Percentiles rank a stretch among this genome's conserved stretches.
Conservation (phyloP, 495 filamentous ascomycete species). For the Lasiosphaeria ovina region DNA sequence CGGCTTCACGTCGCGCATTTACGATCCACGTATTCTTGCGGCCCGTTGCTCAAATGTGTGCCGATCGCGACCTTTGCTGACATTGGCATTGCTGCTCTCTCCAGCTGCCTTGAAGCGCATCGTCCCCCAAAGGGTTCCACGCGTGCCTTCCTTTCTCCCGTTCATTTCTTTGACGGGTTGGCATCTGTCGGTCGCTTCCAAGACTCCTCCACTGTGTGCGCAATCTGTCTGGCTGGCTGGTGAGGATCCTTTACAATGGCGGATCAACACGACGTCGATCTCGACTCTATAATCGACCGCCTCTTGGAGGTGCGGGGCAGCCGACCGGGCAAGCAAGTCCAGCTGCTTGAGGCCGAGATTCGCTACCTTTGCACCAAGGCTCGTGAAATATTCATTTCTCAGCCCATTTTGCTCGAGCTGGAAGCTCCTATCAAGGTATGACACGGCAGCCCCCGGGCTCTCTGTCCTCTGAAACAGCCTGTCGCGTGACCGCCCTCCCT, state of each 20-base stretch:
- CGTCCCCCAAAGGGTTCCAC: slow-evolving; percentile 20
- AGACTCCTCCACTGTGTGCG: slow-evolving; percentile 25
- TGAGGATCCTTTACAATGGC: slow-evolving; percentile 66
- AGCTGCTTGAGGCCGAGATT: slow-evolving; percentile 94
- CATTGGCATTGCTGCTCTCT: slow-evolving; percentile 10
- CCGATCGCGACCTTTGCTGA: slow-evolving; percentile 6
- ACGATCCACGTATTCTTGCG: neutral
- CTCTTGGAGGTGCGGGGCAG: slow-evolving; percentile 97
- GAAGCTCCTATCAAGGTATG: slow-evolving; percentile 98
- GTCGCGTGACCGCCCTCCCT: slow-evolving; percentile 7
- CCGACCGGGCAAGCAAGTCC: slow-evolving; percentile 96
- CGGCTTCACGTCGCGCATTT: slow-evolving; percentile 7
- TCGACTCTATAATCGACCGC: slow-evolving; percentile 99
- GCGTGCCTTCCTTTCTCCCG: slow-evolving; percentile 14
- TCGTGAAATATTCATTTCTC: slow-evolving; percentile 98
- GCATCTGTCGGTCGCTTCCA: slow-evolving; percentile 33
- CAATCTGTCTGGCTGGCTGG: slow-evolving; percentile 45
- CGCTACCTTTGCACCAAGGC: slow-evolving; percentile 98
- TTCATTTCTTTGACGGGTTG: slow-evolving; percentile 17
- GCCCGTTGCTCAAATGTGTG: neutral
- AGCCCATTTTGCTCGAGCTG: slow-evolving; percentile 95
- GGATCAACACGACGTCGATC: slow-evolving; percentile 94
- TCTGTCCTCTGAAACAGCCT: slow-evolving; percentile 2
- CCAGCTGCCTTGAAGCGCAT: slow-evolving; percentile 28
- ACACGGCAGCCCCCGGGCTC: slow-evolving; percentile 3